Evolutionary conservation across 2,329 filamentous ascomycete species (phyloP).

Genomic region (Periconia sp.): DNA sequence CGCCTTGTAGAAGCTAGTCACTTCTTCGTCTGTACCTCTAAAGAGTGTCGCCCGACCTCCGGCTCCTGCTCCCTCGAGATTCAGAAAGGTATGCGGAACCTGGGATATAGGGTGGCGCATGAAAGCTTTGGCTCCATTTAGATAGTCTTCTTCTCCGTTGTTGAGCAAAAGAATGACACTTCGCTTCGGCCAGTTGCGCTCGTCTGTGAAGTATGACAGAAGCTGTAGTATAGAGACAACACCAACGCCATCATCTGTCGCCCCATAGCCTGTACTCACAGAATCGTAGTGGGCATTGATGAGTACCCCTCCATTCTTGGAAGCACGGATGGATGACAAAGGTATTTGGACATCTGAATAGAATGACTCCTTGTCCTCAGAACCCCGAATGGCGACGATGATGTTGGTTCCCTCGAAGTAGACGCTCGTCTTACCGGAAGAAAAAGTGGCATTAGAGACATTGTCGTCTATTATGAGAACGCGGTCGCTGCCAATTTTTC

Average conservation of each 20-base stretch:
- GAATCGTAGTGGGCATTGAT: conserved; percentile 97
- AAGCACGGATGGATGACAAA: conserved; percentile 43
- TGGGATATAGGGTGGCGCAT: conserved; percentile 80
- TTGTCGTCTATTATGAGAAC: conserved; percentile 81
- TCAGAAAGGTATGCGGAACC: conserved; percentile 87
- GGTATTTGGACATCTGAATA: conserved; percentile 62
- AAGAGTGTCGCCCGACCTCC: conserved; percentile 89
- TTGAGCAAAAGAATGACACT: conserved; percentile 88
- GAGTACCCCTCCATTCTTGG: conserved; percentile 75
- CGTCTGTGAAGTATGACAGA: conserved; percentile 79
- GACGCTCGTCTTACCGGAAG: conserved; percentile 59
- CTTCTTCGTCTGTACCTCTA: conserved; percentile 83
- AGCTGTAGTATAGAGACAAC: conserved; percentile 87
- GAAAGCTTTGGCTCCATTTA: conserved; percentile 87
- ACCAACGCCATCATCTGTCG: conserved; percentile 92
- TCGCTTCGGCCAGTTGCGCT: conserved; percentile 72
- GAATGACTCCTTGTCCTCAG: conserved; percentile 74
- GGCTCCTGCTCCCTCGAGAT: conserved; percentile 92
- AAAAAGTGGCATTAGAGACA: conserved; percentile 77
- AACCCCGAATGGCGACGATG: conserved; percentile 87
- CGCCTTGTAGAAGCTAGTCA: conserved; percentile 77
- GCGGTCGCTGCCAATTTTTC: conserved; percentile 46
- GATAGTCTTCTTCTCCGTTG: conserved; percentile 92
- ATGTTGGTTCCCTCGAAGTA: conserved; percentile 96
- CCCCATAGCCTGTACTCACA: conserved; percentile 89